These are phyloP conservation scores for Boletellus ananas DNA, from an alignment of 768 basidiomycete species.

Conservation along the genomic window DNA sequence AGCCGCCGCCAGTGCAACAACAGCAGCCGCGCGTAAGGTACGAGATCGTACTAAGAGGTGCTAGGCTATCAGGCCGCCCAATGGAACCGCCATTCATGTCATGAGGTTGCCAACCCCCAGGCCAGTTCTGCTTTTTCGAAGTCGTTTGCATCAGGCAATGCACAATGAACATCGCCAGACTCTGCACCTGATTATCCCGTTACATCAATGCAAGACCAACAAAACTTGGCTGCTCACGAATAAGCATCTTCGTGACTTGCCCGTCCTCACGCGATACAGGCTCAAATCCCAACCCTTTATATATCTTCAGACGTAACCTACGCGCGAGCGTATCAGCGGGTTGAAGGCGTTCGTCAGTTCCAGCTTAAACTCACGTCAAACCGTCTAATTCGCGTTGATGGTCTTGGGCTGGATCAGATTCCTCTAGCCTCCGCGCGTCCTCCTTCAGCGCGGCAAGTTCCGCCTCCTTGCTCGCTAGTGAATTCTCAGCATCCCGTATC, in stretches of 20 bases:
- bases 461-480: conserved; percentile 63
- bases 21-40: too few relatives aligned
- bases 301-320: conserved; percentile 66
- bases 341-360: background rate
- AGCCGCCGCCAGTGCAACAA: too few relatives aligned
- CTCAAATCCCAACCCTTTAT: conserved; percentile 69
- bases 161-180: conserved; percentile 39
- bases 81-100: background rate
- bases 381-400: conserved; percentile 69
- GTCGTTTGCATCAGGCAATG: conserved; percentile 27
- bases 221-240: conserved; percentile 48
- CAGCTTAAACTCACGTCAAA: conserved; percentile 42
- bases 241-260: conserved; percentile 54
- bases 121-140: conserved; percentile 29
- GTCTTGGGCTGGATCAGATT: conserved; percentile 67
- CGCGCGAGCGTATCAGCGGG: conserved; percentile 1
- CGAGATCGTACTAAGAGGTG: too few relatives aligned
- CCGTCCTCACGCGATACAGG: conserved; percentile 57
- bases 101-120: conserved; percentile 37
- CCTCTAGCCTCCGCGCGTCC: conserved; percentile 55
- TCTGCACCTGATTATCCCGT: conserved; percentile 38
- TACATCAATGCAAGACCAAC: background rate
- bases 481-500: conserved; percentile 67
- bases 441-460: conserved; percentile 68
- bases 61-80: too few relatives aligned